Base-by-base conservation (phyloP, 768 basidiomycete genomes). In the Rhizopogon sp. region DNA sequence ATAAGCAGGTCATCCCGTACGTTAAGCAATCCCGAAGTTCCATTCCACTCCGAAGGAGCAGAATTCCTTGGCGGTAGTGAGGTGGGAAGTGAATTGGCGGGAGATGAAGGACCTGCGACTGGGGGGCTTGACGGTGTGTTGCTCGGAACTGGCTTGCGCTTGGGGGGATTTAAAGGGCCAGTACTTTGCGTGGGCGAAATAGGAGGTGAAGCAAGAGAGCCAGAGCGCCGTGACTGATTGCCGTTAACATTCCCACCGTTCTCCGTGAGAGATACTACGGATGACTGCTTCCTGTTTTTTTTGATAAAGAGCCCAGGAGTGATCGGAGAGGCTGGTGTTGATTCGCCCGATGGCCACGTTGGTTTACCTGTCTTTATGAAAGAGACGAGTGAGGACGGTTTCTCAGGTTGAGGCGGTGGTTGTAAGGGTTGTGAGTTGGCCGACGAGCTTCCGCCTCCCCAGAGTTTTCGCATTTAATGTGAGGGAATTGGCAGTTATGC, bases 1-100 rank as follows among this genome's bases (percentile, higher is more conserved):
- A 97, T 80, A 59, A 98, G 78, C 44, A 98, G 79, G 58, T 94
- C 90, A 62, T 97, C 93, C 43, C 86, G 79, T 14, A 81, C 82
- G 58, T 82, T 85, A 53, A 80, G 68, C 45, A 72, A 58, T 7
- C 66, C 72, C 7, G 79, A 79, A 10, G 72, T 63, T 17, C 75
- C 75, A 59, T 79, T 78, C 70, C 71, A 70, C 31, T 73, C 73
- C 16, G 63, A 59, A 44, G 72, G 71, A 14, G 72, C 70, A 28
- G 74, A 72, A 54, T 72, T 71, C 53, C 68, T 70, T 37, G 74
- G 58, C 14, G 71, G 67, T 39, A 69, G 61, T 20, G 70, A 64
- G 50, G 40, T 64, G 41, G 72, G 66, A 13, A 67, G 62, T n/a
- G 66, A 61, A 7, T 53, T 55, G 39, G 66, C 62, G 35, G 74